Base-by-base conservation (phyloP, 2,329 filamentous ascomycete genomes). In the Epichloe festucae region DNA sequence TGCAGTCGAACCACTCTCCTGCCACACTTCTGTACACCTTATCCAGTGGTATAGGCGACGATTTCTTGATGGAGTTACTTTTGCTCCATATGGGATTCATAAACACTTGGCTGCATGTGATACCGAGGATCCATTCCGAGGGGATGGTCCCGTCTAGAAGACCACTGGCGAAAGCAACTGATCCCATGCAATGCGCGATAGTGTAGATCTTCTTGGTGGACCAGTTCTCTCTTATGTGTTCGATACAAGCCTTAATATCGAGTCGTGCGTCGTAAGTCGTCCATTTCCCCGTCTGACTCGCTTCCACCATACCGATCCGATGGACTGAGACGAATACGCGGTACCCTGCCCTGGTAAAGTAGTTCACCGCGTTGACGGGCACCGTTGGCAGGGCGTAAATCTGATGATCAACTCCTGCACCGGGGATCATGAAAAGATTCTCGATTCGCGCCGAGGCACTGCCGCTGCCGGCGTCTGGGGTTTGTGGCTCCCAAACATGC, bases 341-440 rank as follows among this genome's bases (percentile, higher is more conserved):
- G 64, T 84, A 82, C 8, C 81, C 81, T 0, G 73, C 75, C 1
- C 73, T 67, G 3, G 72, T 77, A 61, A 84, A 78, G 65, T 82
- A 82, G 59, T 83, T 79, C 55, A 84, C 73, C 0, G 78, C 72
- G 60, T 84, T 83, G 55, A 73, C 75, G n/a, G 73, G 71, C 51
- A 84, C 81, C 2, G 80, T 84, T 2, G 80, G 79, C 31, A 82
- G 68, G 0, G 80, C 73, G 55, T 72, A 84, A 50, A 84, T 81
- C 55, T 79, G 75, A 57, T 84, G 77, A 60, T 83, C 77, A 1
- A 84, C 80, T 1, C 77, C 71, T 0, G 79, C 79, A 19, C 81
- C 81, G 0, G 80, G 79, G 44, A 84, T 71, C 70, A 84, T 74
- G 54, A 84, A 73, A 5, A 84, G 65, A 54, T 77, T 76, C 59